Percentiles rank a stretch among this genome's conserved stretches.
These are phyloP conservation scores for Santalum album DNA, from an alignment of 164 flowering plant genomes.

Conservation along the genomic window DNA sequence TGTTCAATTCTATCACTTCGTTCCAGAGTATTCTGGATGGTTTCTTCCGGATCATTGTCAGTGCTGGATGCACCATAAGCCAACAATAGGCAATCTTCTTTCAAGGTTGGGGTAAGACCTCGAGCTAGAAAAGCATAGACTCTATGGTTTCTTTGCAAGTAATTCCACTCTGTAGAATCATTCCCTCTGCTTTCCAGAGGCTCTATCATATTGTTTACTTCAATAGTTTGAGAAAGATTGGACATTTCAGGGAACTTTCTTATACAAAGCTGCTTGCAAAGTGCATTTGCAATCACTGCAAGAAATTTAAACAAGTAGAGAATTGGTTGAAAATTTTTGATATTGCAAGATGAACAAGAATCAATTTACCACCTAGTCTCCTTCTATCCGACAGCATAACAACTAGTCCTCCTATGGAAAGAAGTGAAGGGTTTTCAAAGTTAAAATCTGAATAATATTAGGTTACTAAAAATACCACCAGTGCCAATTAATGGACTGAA, in stretches of 20 bases:
- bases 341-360: background rate
- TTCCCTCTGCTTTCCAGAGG: slow-evolving; percentile 21
- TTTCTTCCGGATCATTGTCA: slow-evolving; percentile 66
- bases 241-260: slow-evolving; percentile 52
- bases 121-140: slow-evolving; percentile 51
- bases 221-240: slow-evolving; percentile 23
- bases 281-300: slow-evolving; percentile 65
- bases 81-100: slow-evolving; percentile 27
- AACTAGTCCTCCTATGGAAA: too few species aligned
- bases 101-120: slow-evolving; percentile 19
- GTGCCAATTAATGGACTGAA: too few species aligned
- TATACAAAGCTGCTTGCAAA: slow-evolving; percentile 56
- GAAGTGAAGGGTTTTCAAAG: too few species aligned
- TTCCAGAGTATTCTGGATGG: slow-evolving; percentile 58
- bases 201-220: slow-evolving; percentile 12
- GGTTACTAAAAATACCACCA: too few species aligned
- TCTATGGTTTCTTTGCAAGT: slow-evolving; percentile 37
- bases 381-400: too few species aligned
- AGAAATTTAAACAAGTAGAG: slow-evolving; percentile 3
- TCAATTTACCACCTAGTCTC: too few species aligned
- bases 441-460: too few species aligned
- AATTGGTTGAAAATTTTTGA: background rate
- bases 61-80: slow-evolving; percentile 87
- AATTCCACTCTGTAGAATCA: slow-evolving; percentile 29
- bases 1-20: slow-evolving; percentile 33